Evolutionary conservation across 768 basidiomycete species (phyloP), one percentile per base, ranked within the genome.

Genomic region (Phaeotremella fagi): DNA sequence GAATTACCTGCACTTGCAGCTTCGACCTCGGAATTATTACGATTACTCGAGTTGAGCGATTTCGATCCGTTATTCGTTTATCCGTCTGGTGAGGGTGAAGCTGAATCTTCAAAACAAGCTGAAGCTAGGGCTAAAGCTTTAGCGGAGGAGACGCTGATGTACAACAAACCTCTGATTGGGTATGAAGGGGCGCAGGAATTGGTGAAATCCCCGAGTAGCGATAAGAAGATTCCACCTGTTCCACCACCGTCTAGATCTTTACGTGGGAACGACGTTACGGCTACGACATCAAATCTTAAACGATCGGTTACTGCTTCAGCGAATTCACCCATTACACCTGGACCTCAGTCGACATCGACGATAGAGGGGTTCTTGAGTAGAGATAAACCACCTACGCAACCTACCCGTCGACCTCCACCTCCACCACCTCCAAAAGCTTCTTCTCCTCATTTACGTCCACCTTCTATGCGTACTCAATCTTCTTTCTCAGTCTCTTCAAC

Each of bases 221-320:
- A 28, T 23, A 48, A 48, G 46, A 48, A 31, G 46, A 48, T 18
- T 11, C 18, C 29, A 6, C 46, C 46, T 4, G 27, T 29, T 5
- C 46, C 46, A 22, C 46, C 29, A 4, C 46, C 46, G 4, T 22
- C 46, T 48, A 29, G 7, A 16, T 33, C 38, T 6, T 41, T 20
- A 12, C 38, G 12, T 22, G 38, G 12, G 12, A 20, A 41, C 7
- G 7, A 7, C 38, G 12, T 6, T 12, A 14, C 38, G 38, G 38
- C 12, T 7, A 12, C 38, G 38, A 22, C 38, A 14, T 20, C 38
- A 12, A 50, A 20, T 42, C 52, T 48, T 12, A 61, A 55, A 16
- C 50, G 41, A 20, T 61, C 60, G 9, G 54, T 64, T 26, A 42
- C 57, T 5, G n/a, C 52, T n/a, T 52, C 63, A n/a, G 63, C 63